Conservation (phyloP, 106 monocot species). For the Dendrobium catenatum region DNA sequence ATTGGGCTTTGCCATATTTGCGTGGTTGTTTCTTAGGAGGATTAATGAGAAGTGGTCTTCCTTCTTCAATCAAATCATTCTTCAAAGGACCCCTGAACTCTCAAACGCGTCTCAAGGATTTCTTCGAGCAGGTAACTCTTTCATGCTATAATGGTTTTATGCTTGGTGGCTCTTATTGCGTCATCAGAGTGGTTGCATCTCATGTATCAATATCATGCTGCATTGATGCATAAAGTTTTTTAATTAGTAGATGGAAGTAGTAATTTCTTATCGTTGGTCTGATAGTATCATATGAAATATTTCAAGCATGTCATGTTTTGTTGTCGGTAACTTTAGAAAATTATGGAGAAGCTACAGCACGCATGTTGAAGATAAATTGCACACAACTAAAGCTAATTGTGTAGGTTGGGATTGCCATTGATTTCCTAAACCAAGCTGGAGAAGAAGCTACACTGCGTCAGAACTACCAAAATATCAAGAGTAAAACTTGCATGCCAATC, state of each 20-base stretch:
- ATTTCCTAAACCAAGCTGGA: slow-evolving; percentile 56
- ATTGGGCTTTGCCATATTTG: slow-evolving; percentile 63
- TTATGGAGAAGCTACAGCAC: no score
- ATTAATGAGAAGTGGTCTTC: slow-evolving; percentile 29
- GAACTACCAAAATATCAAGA: slow-evolving; percentile 57
- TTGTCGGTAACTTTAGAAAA: no score
- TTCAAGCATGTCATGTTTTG: no score
- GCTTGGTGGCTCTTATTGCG: no score
- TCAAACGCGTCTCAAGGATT: slow-evolving; percentile 66
- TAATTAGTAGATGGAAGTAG: no score
- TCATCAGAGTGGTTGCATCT: no score
- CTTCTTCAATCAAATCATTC: slow-evolving; percentile 46
- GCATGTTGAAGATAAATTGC: neutral
- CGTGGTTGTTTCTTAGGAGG: slow-evolving; percentile 59
- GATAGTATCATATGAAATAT: no score
- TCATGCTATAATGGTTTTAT: no score
- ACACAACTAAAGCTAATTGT: neutral
- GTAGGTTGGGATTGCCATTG: slow-evolving; percentile 53
- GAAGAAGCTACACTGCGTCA: slow-evolving; percentile 67
- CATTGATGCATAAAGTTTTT: no score
- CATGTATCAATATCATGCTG: no score
- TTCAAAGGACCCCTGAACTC: slow-evolving; percentile 62
- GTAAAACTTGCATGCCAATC: slow-evolving; percentile 69
- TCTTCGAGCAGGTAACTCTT: slow-evolving; percentile 56
- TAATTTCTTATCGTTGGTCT: no score